phyloP scores from a whole-genome alignment of 345 rosid genomes.

The Salix caprea region DNA sequence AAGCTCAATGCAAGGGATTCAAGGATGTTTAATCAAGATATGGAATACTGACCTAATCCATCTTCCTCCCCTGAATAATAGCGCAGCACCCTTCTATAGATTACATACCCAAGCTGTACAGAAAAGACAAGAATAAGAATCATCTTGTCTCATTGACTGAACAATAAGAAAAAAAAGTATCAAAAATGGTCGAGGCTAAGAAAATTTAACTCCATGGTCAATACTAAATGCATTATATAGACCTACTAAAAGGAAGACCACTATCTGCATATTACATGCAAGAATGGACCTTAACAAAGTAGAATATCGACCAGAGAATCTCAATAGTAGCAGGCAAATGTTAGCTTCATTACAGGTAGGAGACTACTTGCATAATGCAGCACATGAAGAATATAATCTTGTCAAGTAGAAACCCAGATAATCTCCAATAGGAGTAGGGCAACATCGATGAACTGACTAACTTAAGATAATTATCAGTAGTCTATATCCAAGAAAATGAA shows the following conservation, averaged over 20 bases:
- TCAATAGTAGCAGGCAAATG: not conserved
- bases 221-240: not conserved
- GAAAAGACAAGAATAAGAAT: slow-evolving; percentile 6
- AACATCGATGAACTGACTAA: not conserved
- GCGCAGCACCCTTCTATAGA: slow-evolving; percentile 78
- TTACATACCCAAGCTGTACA: slow-evolving; percentile 76
- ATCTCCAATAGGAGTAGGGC: not conserved
- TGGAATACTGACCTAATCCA: slow-evolving; percentile 64
- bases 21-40: not conserved
- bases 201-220: not conserved
- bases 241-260: not conserved
- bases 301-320: not conserved
- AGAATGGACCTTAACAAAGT: not conserved
- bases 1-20: not conserved
- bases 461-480: not conserved
- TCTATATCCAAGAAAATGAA: not conserved
- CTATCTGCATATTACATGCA: not conserved
- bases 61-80: slow-evolving; percentile 96
- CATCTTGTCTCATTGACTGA: not conserved
- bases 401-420: not conserved
- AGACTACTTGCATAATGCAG: not conserved
- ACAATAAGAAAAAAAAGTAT: not conserved
- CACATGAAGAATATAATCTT: not conserved
- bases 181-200: not conserved
- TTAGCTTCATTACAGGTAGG: not conserved